phyloP scores from a whole-genome alignment of 805 yeast genomes.

The Metschnikowia noctiluminum region DNA sequence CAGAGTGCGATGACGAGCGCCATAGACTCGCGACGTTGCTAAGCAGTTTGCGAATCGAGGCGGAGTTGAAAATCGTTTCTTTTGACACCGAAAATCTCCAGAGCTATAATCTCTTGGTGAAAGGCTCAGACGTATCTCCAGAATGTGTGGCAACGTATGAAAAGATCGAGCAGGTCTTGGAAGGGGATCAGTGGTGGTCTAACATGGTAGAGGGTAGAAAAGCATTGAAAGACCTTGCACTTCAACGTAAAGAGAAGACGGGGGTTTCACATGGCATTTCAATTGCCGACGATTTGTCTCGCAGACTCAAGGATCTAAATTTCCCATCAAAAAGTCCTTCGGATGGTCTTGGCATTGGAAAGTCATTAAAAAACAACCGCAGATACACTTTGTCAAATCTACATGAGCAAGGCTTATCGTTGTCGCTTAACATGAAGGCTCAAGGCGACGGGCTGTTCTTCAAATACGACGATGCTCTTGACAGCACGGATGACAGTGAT shows the following conservation, averaged over 20 bases:
- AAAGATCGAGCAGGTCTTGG: conserved; percentile 49
- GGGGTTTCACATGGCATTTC: conserved; percentile 6
- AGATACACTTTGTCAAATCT: conserved; percentile 58
- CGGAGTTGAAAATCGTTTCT: conserved; percentile 72
- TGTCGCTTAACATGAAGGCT: conserved; percentile 75
- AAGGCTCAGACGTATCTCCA: conserved; percentile 50
- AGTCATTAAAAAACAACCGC: conserved; percentile 28
- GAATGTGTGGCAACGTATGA: conserved; percentile 27
- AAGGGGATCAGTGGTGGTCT: conserved; percentile 83
- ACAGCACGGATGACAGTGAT: conserved; percentile 24
- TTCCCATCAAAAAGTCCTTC: conserved; percentile 17
- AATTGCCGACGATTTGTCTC: conserved; percentile 10
- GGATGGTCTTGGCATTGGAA: conserved; percentile 13
- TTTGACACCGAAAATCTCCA: conserved; percentile 53
- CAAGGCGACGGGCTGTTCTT: conserved; percentile 31
- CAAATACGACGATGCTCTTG: conserved; percentile 22
- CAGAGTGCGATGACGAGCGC: conserved; percentile 69
- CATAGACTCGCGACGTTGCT: conserved; percentile 60
- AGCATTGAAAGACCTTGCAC: conserved; percentile 33
- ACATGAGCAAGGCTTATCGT: conserved; percentile 63
- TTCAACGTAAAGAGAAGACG: conserved; percentile 21
- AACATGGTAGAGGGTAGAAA: conserved; percentile 59
- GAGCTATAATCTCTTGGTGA: conserved; percentile 72
- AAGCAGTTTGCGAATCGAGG: conserved; percentile 78
- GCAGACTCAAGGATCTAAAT: conserved; percentile 22